A percentile compares a stretch with the other conserved stretches of the same genome.
Conservation (phyloP, 768 basidiomycete species). For the Russula lepida region DNA sequence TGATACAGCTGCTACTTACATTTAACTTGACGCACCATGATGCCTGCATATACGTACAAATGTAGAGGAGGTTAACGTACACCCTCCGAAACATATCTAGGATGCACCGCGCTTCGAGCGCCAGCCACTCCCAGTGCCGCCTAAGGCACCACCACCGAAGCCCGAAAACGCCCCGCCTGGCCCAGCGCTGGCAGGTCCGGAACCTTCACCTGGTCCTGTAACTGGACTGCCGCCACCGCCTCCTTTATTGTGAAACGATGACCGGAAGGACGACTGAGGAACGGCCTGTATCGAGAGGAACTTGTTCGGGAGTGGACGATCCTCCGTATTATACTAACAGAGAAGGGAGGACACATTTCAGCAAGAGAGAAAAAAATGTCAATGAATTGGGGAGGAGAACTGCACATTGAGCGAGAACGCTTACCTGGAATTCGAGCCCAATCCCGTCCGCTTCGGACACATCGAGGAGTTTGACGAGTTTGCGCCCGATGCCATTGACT, state of each 20-base stretch:
- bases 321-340: slow-evolving; percentile 75
- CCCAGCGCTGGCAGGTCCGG: slow-evolving; percentile 22
- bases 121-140: not conserved
- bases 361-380: not conserved
- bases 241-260: slow-evolving; percentile 45
- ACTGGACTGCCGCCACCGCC: slow-evolving; percentile 28
- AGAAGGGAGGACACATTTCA: not conserved
- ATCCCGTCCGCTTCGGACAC: slow-evolving; percentile 78
- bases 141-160: slow-evolving; percentile 33
- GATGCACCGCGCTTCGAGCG: slow-evolving; percentile 8
- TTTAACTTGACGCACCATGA: not conserved
- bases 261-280: slow-evolving; percentile 57
- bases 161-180: slow-evolving; percentile 39
- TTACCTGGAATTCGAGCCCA: slow-evolving; percentile 84
- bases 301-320: slow-evolving; percentile 71
- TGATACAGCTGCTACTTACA: slow-evolving; percentile 10
- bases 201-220: slow-evolving; percentile 24
- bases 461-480: slow-evolving; percentile 73
- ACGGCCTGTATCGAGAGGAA: slow-evolving; percentile 72
- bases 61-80: not conserved
- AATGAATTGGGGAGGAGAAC: not conserved
- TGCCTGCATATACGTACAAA: not conserved
- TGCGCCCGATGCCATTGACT: slow-evolving; percentile 78
- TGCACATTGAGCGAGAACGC: slow-evolving; percentile 18
- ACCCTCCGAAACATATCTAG: not conserved